Base-by-base conservation (phyloP, 805 yeast species). In the Saccharomyces eubayanus region DNA sequence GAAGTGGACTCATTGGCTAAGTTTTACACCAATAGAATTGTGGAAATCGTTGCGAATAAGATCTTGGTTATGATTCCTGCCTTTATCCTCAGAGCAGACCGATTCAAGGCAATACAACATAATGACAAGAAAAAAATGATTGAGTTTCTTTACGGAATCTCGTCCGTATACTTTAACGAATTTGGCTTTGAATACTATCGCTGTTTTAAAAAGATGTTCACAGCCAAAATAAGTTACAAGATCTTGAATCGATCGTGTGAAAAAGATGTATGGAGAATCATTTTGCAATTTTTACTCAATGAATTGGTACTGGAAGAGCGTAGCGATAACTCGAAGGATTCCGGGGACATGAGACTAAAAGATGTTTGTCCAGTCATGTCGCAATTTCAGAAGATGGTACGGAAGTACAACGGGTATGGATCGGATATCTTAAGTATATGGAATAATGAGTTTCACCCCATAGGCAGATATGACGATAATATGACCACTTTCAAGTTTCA, bases 121-220 rank as follows among this genome's bases (percentile, higher is more conserved):
- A 47, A 46, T 12, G 56, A 55, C 10, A 53, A 56, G 40, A 55
- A 56, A 20, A 45, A 53, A 11, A 56, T 63, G 59, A 55, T 60
- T 20, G 55, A 57, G 48, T 61, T 61, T 46, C 47, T 61, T 12
- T 58, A 57, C 46, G 59, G 60, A 6, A 49, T 67, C 2, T 59
- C 63, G 2, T 62, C 69, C 5, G 54, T 65, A 51, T 68, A 63
- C 53, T 68, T 66, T 50, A 67, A 67, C 49, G 65, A 66, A 49
- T 59, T 66, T 51, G 67, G 64, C 2, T 54, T 57, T n/a, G 66
- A 65, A 28, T 63, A 66, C 48, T 67, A 66, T 48, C 61, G 65
- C 21, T 54, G 64, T 47, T 68, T 67, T 49, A 63, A 59, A 51
- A 63, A 62, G 47, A 60, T 68, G 65, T 68, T 68, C 47, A 56